phyloP scores from a whole-genome alignment of 2,329 filamentous ascomycete species.

The Epichloe gansuensis region DNA sequence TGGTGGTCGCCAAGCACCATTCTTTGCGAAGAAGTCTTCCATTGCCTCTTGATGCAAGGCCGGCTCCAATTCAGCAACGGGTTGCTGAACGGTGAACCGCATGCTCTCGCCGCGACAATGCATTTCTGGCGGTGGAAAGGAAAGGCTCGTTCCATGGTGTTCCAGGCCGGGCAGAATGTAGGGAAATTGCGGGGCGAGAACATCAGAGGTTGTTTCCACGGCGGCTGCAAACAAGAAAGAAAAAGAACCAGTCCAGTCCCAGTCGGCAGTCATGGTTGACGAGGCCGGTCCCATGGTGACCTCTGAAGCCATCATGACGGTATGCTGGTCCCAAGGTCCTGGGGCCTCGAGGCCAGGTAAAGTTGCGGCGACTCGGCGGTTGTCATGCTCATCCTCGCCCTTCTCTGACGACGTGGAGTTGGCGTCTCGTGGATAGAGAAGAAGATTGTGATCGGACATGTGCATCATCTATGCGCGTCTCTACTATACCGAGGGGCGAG shows the following conservation, averaged over 20 bases:
- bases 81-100: not conserved
- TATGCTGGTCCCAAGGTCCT: not conserved
- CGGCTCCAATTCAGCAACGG: not conserved
- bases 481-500: not conserved
- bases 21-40: slow-evolving; percentile 26
- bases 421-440: slow-evolving; percentile 2
- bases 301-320: not conserved
- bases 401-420: slow-evolving; percentile 2
- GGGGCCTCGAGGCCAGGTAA: not conserved
- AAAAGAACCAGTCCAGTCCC: slow-evolving; percentile 6
- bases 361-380: not conserved
- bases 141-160: not conserved
- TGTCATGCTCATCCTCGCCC: not conserved
- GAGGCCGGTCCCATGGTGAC: not conserved
- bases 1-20: slow-evolving; percentile 28
- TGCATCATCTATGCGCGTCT: not conserved
- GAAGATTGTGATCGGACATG: slow-evolving; percentile 6
- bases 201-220: not conserved
- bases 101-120: not conserved
- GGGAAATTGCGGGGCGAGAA: not conserved
- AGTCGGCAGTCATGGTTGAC: not conserved
- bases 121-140: not conserved
- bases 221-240: slow-evolving; percentile 4
- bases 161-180: not conserved
- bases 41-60: slow-evolving; percentile 12